Percentiles rank a stretch among this genome's conserved stretches.
Conservation (phyloP, 2,329 filamentous ascomycete genomes). For the Xylariaceae sp. region DNA sequence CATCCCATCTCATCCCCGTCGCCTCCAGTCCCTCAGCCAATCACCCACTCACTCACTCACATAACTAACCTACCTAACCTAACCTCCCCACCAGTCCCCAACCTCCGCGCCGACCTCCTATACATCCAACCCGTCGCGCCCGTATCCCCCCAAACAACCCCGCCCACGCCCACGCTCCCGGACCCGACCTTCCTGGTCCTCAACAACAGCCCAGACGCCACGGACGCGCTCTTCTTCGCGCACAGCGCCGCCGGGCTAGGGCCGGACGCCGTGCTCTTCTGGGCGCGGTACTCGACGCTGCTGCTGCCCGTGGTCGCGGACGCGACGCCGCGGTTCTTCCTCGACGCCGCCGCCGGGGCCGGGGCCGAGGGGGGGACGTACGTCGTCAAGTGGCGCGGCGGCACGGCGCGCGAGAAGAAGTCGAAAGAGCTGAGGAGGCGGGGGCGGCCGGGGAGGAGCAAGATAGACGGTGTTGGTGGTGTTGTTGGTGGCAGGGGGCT, state of each 20-base stretch:
- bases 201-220: slow-evolving; percentile 14
- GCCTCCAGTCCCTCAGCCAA: not conserved
- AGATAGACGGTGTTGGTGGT: too few species aligned
- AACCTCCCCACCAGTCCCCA: slow-evolving; percentile 7
- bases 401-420: not conserved
- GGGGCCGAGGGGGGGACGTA: slow-evolving; percentile 6
- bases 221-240: slow-evolving; percentile 14
- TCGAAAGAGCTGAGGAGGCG: too few species aligned
- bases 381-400: slow-evolving; percentile 6
- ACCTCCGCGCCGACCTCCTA: slow-evolving; percentile 14
- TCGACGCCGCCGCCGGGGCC: not conserved
- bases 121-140: slow-evolving; percentile 12
- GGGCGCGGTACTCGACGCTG: slow-evolving; percentile 7
- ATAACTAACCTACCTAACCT: not conserved
- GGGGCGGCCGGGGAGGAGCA: too few species aligned
- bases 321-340: slow-evolving; percentile 1
- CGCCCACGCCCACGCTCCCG: slow-evolving; percentile 1
- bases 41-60: not conserved
- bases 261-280: slow-evolving; percentile 16
- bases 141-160: too few species aligned
- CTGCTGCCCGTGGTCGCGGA: slow-evolving; percentile 8
- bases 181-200: slow-evolving; percentile 25
- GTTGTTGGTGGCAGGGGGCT: too few species aligned
- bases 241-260: slow-evolving; percentile 17
- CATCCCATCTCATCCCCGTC: too few species aligned